phyloP scores from a whole-genome alignment of 768 basidiomycete species.

The Boletus subparvulus region DNA sequence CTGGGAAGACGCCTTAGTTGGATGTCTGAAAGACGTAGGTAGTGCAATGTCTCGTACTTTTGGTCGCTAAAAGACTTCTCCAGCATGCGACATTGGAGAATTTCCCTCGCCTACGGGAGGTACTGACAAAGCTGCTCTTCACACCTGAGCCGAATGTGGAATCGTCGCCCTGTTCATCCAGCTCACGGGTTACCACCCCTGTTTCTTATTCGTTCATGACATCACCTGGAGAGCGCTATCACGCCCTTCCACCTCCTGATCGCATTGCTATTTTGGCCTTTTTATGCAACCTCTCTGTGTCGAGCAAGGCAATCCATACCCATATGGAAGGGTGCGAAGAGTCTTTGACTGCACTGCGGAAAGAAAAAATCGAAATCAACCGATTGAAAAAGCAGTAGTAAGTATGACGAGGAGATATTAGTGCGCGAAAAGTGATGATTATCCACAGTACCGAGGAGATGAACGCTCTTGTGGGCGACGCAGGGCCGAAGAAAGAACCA shows the following conservation, averaged over 20 bases:
- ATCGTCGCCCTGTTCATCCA: slow-evolving; percentile 43
- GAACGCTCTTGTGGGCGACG: slow-evolving; percentile 57
- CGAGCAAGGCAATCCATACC: slow-evolving; percentile 82
- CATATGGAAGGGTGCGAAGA: slow-evolving; percentile 92
- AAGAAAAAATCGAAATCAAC: slow-evolving; percentile 95
- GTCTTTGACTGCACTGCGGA: slow-evolving; percentile 86
- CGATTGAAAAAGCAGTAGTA: slow-evolving; percentile 85
- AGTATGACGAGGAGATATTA: slow-evolving; percentile 35
- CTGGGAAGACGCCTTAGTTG: slow-evolving; percentile 91
- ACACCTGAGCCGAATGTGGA: slow-evolving; percentile 52
- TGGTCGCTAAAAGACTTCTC: slow-evolving; percentile 4
- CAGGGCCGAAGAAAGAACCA: slow-evolving; percentile 47
- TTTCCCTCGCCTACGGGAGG: slow-evolving; percentile 70
- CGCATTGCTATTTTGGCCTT: slow-evolving; percentile 85
- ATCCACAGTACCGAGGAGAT: slow-evolving; percentile 68
- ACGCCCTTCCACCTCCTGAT: slow-evolving; percentile 68
- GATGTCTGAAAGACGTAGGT: slow-evolving; percentile 87
- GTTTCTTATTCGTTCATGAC: slow-evolving; percentile 42
- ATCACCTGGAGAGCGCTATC: slow-evolving; percentile 68
- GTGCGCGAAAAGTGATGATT: slow-evolving; percentile 13
- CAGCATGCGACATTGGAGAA: slow-evolving; percentile 74
- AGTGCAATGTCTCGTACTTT: neutral
- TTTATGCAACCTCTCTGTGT: slow-evolving; percentile 85
- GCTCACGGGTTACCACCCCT: slow-evolving; percentile 51
- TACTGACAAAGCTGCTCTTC: slow-evolving; percentile 73